Base-by-base conservation (phyloP, 176 grass and related monocot species). In the Aegilops umbellulata region DNA sequence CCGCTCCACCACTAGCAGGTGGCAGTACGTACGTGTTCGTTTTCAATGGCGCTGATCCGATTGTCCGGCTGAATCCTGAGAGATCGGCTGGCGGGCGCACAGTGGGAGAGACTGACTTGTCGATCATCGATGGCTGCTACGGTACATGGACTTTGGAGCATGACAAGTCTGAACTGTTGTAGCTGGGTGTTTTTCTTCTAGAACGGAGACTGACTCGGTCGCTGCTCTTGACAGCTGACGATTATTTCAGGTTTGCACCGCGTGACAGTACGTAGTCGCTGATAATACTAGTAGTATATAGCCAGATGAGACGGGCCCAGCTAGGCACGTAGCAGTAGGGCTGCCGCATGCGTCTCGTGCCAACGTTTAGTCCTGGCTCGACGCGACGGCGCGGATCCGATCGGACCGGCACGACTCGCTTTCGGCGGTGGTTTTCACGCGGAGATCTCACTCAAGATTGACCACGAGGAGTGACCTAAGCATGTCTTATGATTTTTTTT, bases 321-420 rank as follows among this genome's bases (percentile, higher is more conserved):
- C 1, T 11, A 63, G 23, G 60, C 25, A 46, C 12, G 47, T 55
- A 55, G 17, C 2, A 55, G 51, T 55, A 7, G 51, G 51, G 53
- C 51, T 55, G 51, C 51, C 2, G 6, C 46, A 16, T 49, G 46
- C 15, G 47, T 51, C 47, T 51, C 47, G 47, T 51, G 47, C 5
- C 85, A 49, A 16, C 53, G 81, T 53, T 36, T 34, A 63, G 81
- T 89, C 87, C n/a, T 8, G 6, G 76, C 72, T 51, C 2, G 67
- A 80, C 30, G 30, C 11, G 75, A 44, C 65, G 38, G 55, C 0
- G 41, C 23, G 36, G 79, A 87, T 83, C 74, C 36, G 5, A 51
- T 51, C 47, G 47, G 47, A 51, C 47, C 47, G 12, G 23, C 32
- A 12, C 3, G 89, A 74, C 79, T 23, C 2, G 20, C 70, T 74